Conservation (phyloP, 108 stramenopile genomes). For the Tribonema minus region DNA sequence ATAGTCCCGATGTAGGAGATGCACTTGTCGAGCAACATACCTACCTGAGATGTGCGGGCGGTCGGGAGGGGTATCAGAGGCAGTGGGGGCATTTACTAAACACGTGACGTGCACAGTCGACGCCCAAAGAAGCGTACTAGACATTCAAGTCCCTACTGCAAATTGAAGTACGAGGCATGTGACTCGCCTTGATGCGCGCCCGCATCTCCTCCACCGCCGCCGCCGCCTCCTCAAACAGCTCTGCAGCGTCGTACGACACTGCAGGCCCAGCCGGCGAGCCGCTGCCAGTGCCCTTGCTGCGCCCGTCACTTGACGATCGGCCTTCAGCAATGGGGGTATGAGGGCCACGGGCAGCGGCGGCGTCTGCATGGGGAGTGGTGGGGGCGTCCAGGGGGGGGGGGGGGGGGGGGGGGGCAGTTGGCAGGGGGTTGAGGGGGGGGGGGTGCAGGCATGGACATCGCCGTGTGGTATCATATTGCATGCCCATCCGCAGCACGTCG, state of each 20-base stretch:
- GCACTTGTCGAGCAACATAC: no score
- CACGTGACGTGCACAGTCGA: no score
- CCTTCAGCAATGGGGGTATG: no score
- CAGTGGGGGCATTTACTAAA: no score
- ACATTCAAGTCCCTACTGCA: no score
- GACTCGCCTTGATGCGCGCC: slow-evolving; percentile 55
- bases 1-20: no score
- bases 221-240: slow-evolving; percentile 9
- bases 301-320: background rate
- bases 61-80: no score
- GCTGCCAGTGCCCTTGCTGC: slow-evolving; percentile 3
- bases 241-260: background rate
- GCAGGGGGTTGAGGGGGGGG: background rate
- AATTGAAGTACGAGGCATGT: no score
- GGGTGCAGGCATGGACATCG: background rate
- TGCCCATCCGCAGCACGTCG: no score
- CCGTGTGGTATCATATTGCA: no score
- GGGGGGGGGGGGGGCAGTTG: background rate
- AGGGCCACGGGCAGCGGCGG: background rate
- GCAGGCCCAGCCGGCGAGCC: background rate
- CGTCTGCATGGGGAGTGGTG: background rate
- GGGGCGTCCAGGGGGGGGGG: background rate
- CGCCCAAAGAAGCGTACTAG: no score
- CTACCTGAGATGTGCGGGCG: no score
- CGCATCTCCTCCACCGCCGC: slow-evolving; percentile 67